Base-by-base conservation (phyloP, 257 asterid species). In the Voacanga thouarsii region DNA sequence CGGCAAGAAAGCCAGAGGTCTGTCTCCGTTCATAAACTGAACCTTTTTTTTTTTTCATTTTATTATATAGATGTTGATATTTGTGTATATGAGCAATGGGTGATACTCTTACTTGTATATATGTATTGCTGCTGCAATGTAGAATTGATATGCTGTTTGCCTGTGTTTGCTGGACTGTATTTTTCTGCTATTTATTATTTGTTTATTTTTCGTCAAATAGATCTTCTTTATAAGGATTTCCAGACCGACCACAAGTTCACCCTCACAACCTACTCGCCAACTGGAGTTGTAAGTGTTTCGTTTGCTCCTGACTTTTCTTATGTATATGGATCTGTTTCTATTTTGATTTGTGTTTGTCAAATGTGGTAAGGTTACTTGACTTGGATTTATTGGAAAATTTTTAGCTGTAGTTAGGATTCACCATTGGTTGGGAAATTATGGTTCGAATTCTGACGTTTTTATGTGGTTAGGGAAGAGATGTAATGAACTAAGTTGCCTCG, bases 1-100 rank as follows among this genome's bases (percentile, higher is more conserved):
- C 79, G 98, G 98, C 86, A 94, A 90, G 81, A 89, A 80, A 77
- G 89, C 97, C 75, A 78, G 97, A 88, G 98, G 98, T 92, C 65
- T 51, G 21, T 39, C 69, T 59, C 49, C 76, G 7, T 74, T 71
- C n/a, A 23, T 26, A 1, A 19, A 49, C 41, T 47, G 24, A 16
- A 70, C 4, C 3, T n/a, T 71, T 23, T 69, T 70, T 33, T 16
- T 5, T 6, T 4, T 0, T 3, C 19, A 65, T 10, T 8, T 59
- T 59, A 30, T 59, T 59, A 59, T 8, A 26, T 30, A 23, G 45
- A 12, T 24, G 0, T 43, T 12, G 33, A 70, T 43, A 24, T 71
- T 19, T 70, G n/a, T 23, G 23, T 45, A 19, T 43, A n/a, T 44
- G 51, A 59, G 9, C 12, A 4, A 12, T 21, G 4, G 50, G 51